Evolutionary conservation across 371 early-diverging fungal genomes (phyloP).

Genomic region (Lichtheimia ornata): DNA sequence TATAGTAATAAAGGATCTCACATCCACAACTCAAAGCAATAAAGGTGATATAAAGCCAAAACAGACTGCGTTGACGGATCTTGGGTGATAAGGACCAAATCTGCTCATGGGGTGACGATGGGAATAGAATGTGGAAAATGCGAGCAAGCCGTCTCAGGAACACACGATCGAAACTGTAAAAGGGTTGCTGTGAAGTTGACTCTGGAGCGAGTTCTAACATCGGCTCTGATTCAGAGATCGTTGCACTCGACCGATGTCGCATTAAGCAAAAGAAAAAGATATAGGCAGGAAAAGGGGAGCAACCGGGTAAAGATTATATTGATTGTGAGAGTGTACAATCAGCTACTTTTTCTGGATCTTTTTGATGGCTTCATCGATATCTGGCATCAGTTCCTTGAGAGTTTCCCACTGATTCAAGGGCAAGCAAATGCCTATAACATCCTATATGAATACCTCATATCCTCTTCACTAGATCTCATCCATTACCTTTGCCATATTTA

Average conservation of each 20-base stretch:
- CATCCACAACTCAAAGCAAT: slow-evolving; percentile 42
- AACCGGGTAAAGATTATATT: no score
- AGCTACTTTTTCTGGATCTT: slow-evolving; percentile 9
- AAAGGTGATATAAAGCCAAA: slow-evolving; percentile 54
- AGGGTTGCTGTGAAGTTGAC: slow-evolving; percentile 4
- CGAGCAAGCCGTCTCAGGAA: slow-evolving; percentile 50
- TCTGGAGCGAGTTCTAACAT: slow-evolving; percentile 16
- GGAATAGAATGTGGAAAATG: slow-evolving; percentile 44
- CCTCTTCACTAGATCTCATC: not conserved
- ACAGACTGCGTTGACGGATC: slow-evolving; percentile 28
- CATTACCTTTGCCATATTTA: slow-evolving; percentile 18
- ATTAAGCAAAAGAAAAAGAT: not conserved
- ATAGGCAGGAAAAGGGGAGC: no score
- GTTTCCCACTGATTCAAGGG: slow-evolving; percentile 29
- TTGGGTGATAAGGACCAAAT: slow-evolving; percentile 26
- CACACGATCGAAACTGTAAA: slow-evolving; percentile 50
- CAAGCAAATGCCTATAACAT: slow-evolving; percentile 24
- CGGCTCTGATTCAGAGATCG: slow-evolving; percentile 6
- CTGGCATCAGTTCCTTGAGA: slow-evolving; percentile 22
- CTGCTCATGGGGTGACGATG: slow-evolving; percentile 12
- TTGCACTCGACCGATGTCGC: slow-evolving; percentile 5
- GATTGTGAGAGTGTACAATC: not conserved
- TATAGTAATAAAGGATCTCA: slow-evolving; percentile 70
- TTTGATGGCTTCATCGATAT: slow-evolving; percentile 27
- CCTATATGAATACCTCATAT: not conserved